Base-by-base conservation (phyloP, 2,329 filamentous ascomycete genomes). In the Clarireedia hainanense region DNA sequence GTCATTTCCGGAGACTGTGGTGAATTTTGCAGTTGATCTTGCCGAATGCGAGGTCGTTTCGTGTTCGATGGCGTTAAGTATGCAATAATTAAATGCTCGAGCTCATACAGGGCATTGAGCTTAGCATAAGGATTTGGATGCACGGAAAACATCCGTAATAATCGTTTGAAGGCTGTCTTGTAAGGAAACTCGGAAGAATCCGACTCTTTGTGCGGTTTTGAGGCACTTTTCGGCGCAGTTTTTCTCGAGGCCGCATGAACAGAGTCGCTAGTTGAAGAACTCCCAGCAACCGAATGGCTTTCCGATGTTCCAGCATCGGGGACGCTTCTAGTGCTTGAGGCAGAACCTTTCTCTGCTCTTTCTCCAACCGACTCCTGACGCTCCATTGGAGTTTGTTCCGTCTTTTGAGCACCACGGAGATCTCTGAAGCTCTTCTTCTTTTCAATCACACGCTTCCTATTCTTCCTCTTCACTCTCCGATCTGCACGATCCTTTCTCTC, bases 91-190 rank as follows among this genome's bases (percentile, higher is more conserved):
- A 99, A 78, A 43, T 86, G 83, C 66, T 95, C 85, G 5, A 99
- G 77, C 68, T 96, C 90, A 58, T 86, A 84, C 4, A 97, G 75
- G 0, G 89, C 86, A 61, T 86, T 85, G 12, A 99, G 79, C 71
- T 99, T 99, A 23, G 83, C 80, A 63, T 88, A 88, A 0, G 94
- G 94, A 67, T 94, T 95, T 0, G 89, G 88, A 62, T 95, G 89
- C 4, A 91, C 88, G 43, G 89, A 90, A 63, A 99, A 95, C 74
- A 90, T 91, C 60, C 83, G 84, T 34, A 97, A 76, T 1, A 97
- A 76, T 12, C 86, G 84, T 61, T 84, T 79, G 67, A 95, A 96
- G 0, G 91, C 88, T 62, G 84, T 82, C 51, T 83, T 83, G 67
- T 92, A 96, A 0, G 89, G 88, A 64, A 95, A 95, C 40, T 88